Evolutionary conservation across 129 eudicot species (phyloP).

Genomic region (Centrapalus pauciflorus): DNA sequence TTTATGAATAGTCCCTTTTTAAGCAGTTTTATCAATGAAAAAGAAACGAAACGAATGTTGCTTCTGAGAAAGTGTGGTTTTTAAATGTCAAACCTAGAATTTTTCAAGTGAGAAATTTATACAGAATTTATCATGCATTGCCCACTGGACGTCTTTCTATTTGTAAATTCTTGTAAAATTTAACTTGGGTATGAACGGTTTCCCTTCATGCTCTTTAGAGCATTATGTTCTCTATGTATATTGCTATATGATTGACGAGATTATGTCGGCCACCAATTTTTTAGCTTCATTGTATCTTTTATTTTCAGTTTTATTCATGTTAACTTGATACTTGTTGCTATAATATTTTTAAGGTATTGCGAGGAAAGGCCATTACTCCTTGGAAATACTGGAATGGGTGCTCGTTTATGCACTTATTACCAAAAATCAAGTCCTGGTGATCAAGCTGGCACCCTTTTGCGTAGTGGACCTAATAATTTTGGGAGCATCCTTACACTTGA

Average conservation of each 20-base stretch:
- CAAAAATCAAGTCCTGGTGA: constrained; percentile 81
- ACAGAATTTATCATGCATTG: too few species aligned
- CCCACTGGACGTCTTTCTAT: too few species aligned
- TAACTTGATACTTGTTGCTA: constrained; percentile 5
- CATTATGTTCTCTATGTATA: neutral
- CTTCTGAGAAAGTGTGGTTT: too few species aligned
- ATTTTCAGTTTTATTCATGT: neutral
- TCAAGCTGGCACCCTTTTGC: constrained; percentile 65
- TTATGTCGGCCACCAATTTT: neutral
- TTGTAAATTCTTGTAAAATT: neutral
- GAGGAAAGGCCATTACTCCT: constrained; percentile 96
- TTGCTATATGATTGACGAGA: neutral
- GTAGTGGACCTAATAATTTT: constrained; percentile 51
- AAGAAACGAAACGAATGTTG: too few species aligned
- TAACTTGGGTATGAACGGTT: neutral
- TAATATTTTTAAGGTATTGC: constrained; percentile 54
- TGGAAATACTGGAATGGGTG: constrained; percentile 97
- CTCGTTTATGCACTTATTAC: constrained; percentile 90
- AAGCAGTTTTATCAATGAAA: too few species aligned
- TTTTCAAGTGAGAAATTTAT: too few species aligned
- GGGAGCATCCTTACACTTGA: constrained; percentile 80
- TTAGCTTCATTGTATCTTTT: neutral
- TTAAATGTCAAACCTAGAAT: too few species aligned
- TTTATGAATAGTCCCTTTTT: too few species aligned
- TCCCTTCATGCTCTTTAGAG: neutral